phyloP scores from a whole-genome alignment of 2,329 filamentous ascomycete species.

The Pseudopyricularia javanii region DNA sequence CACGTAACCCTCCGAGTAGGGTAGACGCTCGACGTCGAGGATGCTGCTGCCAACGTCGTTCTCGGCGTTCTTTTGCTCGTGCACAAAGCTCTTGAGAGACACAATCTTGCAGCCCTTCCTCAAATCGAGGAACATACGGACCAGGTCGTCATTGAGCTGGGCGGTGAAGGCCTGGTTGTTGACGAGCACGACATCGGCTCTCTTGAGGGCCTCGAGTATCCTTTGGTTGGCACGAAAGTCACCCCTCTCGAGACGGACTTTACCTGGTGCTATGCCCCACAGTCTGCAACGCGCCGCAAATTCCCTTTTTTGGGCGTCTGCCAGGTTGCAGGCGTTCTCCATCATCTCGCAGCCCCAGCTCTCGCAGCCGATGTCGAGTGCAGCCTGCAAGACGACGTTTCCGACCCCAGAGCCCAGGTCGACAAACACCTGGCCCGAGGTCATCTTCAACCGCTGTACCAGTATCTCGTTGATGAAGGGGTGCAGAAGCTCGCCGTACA shows the following conservation, averaged over 20 bases:
- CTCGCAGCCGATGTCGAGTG: conserved; percentile 84
- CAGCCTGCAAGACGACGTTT: conserved; percentile 89
- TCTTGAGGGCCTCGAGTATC: conserved; percentile 62
- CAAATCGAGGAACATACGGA: conserved; percentile 84
- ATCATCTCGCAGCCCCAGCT: conserved; percentile 97
- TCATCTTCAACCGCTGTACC: conserved; percentile 61
- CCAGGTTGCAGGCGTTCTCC: conserved; percentile 76
- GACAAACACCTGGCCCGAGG: conserved; percentile 76
- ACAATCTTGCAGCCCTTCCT: conserved; percentile 85
- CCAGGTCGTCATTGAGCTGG: conserved; percentile 70
- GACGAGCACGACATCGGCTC: conserved; percentile 89
- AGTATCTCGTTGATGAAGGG: conserved; percentile 77
- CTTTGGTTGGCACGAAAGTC: conserved; percentile 67
- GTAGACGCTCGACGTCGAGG: conserved; percentile 57
- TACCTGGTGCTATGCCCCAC: conserved; percentile 76
- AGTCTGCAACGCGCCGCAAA: conserved; percentile 75
- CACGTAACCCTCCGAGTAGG: conserved; percentile 59
- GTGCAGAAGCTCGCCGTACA: conserved; percentile 86
- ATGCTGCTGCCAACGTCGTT: conserved; percentile 72
- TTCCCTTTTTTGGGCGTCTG: conserved; percentile 67
- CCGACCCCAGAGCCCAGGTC: conserved; percentile 93
- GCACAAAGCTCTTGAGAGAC: conserved; percentile 83
- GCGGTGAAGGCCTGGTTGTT: conserved; percentile 97
- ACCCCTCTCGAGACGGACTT: conserved; percentile 67
- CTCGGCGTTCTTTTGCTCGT: conserved; percentile 64